Evolutionary conservation across 352 stramenopile species (phyloP), one percentile per base, ranked within the genome.

Genomic region (Phytophthora europaea): DNA sequence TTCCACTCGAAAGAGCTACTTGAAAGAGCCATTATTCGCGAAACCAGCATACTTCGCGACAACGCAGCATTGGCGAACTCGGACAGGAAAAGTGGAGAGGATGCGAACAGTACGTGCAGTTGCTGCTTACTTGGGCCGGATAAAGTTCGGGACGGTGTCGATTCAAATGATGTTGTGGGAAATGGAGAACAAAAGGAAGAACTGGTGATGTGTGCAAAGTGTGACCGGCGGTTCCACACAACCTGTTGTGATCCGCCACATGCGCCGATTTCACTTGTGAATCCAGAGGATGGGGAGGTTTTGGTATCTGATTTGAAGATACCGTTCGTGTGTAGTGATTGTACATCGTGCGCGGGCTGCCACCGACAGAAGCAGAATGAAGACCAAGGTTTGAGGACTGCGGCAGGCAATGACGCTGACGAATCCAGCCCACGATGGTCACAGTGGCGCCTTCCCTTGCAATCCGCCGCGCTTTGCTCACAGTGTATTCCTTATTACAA

Each of bases 231-330:
- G 1, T 96, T 88, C 31, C 90, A 97, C 69, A 50, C 65, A 1
- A 88, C 82, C n/a, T 97, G 90, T 55, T 94, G 88, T 51, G 88
- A 95, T 63, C 89, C 89, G 4, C 90, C 90, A 6, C 76, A 94
- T 65, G 78, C 87, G 5, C 68, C 72, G 6, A 85, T 87, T 18
- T 85, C 87, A 12, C 67, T 95, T 12, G 50, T 90, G 15, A 89
- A 80, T 10, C 71, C 78, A 47, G 85, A 93, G 18, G 80, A 94
- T 45, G 78, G 80, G 0, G 73, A 66, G 15, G 76, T 92, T 6
- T 69, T 95, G 6, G 72, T 93, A 3, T 80, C 83, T 9, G 85
- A 95, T 54, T 66, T 94, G 15, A 79, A 87, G 33, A 72, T 83
- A n/a, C 82, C 85, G 36, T 97, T 90, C 67, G 76, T 94, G 1